Evolutionary conservation across 345 rosid species (phyloP), one percentile per base, ranked within the genome.

Genomic region (Erysimum cheiranthoides): DNA sequence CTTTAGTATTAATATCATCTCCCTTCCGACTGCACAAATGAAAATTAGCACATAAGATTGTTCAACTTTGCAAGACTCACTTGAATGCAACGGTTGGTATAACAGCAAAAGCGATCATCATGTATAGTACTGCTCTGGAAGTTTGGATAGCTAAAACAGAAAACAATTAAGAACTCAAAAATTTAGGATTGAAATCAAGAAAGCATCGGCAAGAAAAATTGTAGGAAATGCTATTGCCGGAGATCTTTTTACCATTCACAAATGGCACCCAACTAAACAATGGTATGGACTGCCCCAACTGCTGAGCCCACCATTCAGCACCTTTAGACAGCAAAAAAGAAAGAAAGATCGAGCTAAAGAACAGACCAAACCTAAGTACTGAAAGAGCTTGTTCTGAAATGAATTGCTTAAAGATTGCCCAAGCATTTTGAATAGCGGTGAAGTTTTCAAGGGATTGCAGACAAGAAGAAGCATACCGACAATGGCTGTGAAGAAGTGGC

Each of bases 271-370:
- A 96, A 75, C 85, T 80, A 56, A 93, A 69, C 51, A 90, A 73
- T 36, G 96, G 86, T 10, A 96, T 43, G 73, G 99, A 87, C 81
- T 80, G 72, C 52, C 90, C 94, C 77, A 93, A 88, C 21, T 76
- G 78, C 68, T 88, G 97, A 66, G 59, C 80, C 99, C 99, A 95
- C 98, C 99, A 95, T 73, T 88, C 93, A 75, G 98, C 92, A 79
- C 99, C 99, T 95, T 73, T 1, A 46, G 53, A 62, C 34, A 43
- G 1, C 9, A 38, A 38, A 38, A 14, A 17, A 68, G 3, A 13
- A 4, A 61, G 16, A 66, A 62, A 43, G 9, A 46, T 61, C 2
- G 27, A 21, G 39, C 10, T 2, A 6, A 61, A 43, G 28, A 18
- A 18, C 30, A 60, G 52, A 64, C 61, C 73, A 47, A n/a, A 32